Percentiles rank a stretch among this genome's conserved stretches.
These are phyloP conservation scores for Teunomyces pallodes DNA, from an alignment of 805 yeast genomes.

Conservation along the genomic window DNA sequence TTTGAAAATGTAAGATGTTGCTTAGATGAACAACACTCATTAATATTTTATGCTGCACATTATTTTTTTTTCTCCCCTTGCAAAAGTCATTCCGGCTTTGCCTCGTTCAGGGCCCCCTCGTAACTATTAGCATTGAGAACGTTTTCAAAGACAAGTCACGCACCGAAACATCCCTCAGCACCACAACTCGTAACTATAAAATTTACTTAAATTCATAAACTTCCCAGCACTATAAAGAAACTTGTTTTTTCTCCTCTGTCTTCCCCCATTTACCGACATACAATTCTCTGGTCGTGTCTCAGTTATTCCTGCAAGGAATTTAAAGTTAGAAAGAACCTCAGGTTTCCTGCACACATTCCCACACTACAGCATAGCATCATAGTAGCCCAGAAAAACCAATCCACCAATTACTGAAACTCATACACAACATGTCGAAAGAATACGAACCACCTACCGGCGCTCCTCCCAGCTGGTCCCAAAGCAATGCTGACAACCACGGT, in stretches of 20 bases:
- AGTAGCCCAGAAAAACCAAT: neutral
- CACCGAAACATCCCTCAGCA: neutral
- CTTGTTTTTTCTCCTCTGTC: neutral
- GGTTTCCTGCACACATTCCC: neutral
- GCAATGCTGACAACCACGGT: conserved; percentile 3
- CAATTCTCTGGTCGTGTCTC: too few species aligned
- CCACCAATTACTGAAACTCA: neutral
- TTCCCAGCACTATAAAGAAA: neutral
- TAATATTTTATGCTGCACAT: conserved; percentile 1
- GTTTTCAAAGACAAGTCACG: neutral
- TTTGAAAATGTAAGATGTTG: neutral
- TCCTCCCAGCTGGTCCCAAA: conserved; percentile 24
- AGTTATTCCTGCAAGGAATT: too few species aligned
- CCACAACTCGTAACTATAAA: neutral
- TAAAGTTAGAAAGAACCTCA: neutral
- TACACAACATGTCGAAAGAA: conserved; percentile 1
- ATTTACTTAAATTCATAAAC: neutral
- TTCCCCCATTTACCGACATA: too few species aligned
- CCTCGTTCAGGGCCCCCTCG: neutral
- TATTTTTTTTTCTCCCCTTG: neutral
- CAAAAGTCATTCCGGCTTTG: neutral
- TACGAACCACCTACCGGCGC: conserved; percentile 28
- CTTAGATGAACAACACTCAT: conserved; percentile 14
- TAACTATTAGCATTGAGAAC: neutral
- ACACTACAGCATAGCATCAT: neutral